Evolutionary conservation across 345 rosid species (phyloP).

Genomic region (Hypericum perforatum): DNA sequence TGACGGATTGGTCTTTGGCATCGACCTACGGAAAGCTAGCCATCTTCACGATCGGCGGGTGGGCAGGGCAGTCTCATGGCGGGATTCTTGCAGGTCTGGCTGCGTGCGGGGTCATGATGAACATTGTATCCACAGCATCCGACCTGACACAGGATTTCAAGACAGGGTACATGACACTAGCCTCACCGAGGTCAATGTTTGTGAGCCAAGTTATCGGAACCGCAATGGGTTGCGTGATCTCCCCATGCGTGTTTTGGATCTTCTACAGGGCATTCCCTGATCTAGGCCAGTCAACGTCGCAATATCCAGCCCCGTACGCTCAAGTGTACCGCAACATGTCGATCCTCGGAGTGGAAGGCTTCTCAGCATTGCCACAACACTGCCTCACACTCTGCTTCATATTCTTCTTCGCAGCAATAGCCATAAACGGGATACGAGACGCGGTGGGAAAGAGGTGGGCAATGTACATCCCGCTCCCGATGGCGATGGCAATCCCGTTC

Average conservation of each 20-base stretch:
- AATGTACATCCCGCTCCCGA: constrained; percentile 4
- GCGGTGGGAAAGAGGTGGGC: constrained; percentile 2
- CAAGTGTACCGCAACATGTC: constrained; percentile 41
- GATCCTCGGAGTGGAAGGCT: constrained; percentile 42
- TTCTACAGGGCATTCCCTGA: constrained; percentile 38
- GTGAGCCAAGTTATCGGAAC: constrained; percentile 49
- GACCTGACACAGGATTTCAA: constrained; percentile 49
- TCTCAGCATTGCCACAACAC: constrained; percentile 40
- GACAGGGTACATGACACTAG: constrained; percentile 39
- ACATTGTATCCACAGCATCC: constrained; percentile 40
- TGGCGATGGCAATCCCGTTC: constrained; percentile 11
- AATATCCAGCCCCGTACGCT: constrained; percentile 40
- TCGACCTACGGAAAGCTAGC: constrained; percentile 48
- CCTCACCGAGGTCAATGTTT: constrained; percentile 44
- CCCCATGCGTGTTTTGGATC: constrained; percentile 37
- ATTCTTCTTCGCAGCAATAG: constrained; percentile 15
- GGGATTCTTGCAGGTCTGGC: constrained; percentile 42
- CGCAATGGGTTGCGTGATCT: constrained; percentile 38
- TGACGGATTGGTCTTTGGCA: constrained; percentile 47
- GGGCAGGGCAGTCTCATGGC: constrained; percentile 40
- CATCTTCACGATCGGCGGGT: constrained; percentile 37
- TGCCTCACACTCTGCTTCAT: constrained; percentile 34
- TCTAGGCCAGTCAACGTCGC: constrained; percentile 28
- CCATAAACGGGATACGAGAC: constrained; percentile 5
- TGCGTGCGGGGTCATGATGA: constrained; percentile 43